Evolutionary conservation across 2,329 filamentous ascomycete genomes (phyloP), one percentile per base, ranked within the genome.

Genomic region (Aspergillus quadricinctus): DNA sequence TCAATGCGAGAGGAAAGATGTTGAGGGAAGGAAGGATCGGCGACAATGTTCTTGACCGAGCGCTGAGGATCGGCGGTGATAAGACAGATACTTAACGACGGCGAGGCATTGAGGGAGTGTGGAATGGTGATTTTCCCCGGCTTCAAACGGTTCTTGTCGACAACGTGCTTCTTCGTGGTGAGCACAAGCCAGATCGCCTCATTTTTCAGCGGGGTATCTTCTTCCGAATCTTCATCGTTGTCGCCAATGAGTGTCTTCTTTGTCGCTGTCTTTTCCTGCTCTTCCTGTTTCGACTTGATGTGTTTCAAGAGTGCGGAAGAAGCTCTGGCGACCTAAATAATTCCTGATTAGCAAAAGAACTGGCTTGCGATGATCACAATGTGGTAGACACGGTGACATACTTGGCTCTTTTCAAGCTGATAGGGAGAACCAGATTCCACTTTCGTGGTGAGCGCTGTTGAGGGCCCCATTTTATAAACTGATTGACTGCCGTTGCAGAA

Each of bases 21-120:
- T 56, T 80, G 78, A 31, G 88, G 88, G 78, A 91, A 92, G 28
- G 85, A 82, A 45, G 88, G 83, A 54, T 88, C 84, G 52, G 85
- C 87, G 61, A 97, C 82, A 48, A 95, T 82, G 74, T 97, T 88
- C 80, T 97, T 97, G 82, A 94, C 96, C 54, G 85, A 83, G 62
- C 92, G 86, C 81, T 96, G 92, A 1, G 86, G 86, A 64, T 88
- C 85, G 65, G 91, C 90, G 55, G 88, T 90, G 74, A 96, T 95
- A 58, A 97, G 80, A 77, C 92, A 97, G 75, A 97, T 81, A 65
- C 86, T 88, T 56, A 86, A 78, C 55, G 82, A 83, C 55, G 83
- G 77, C 62, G 86, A 82, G 61, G 82, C 79, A 76, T 89, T 87
- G 60, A 96, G 82, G 9, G 89, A 81, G 75, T 95, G 87, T 49